These are phyloP conservation scores for Candida maris DNA, from an alignment of 805 yeast species.

Conservation along the genomic window DNA sequence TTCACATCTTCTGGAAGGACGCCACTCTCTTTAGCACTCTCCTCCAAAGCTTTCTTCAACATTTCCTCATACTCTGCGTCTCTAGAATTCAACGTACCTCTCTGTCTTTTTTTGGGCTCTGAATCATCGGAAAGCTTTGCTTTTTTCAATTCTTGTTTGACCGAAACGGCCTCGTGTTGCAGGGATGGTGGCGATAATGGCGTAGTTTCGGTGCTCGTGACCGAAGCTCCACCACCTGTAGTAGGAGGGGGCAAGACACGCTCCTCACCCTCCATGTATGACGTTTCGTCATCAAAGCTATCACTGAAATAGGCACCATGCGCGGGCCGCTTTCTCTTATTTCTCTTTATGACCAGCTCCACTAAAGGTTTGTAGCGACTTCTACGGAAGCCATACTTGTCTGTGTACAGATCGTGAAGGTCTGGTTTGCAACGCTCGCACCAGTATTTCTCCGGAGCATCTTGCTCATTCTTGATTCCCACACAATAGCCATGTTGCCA, in stretches of 20 bases:
- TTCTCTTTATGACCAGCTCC: conserved; percentile 23
- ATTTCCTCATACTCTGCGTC: conserved; percentile 34
- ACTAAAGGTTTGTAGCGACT: conserved; percentile 47
- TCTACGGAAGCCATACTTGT: conserved; percentile 44
- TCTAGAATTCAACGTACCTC: conserved; percentile 23
- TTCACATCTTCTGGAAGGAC: conserved; percentile 34
- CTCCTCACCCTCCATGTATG: neutral
- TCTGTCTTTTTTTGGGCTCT: conserved; percentile 24
- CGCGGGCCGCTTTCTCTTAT: conserved; percentile 23
- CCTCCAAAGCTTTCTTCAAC: conserved; percentile 47
- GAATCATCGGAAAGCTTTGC: conserved; percentile 15
- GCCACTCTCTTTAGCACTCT: conserved; percentile 51
- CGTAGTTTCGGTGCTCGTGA: neutral
- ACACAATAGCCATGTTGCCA: conserved; percentile 99
- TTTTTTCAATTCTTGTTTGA: conserved; percentile 13
- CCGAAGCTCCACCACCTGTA: neutral
- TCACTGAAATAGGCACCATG: conserved; percentile 7
- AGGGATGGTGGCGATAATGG: neutral
- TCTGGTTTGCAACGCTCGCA: conserved; percentile 91
- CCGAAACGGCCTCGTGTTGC: conserved; percentile 4
- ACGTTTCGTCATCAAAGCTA: conserved; percentile 11
- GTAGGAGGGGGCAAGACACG: neutral
- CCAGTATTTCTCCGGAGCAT: conserved; percentile 91
- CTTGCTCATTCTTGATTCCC: conserved; percentile 68
- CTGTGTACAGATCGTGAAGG: conserved; percentile 55